Base-by-base conservation (phyloP, 116 monocot species). In the Iris pallida region DNA sequence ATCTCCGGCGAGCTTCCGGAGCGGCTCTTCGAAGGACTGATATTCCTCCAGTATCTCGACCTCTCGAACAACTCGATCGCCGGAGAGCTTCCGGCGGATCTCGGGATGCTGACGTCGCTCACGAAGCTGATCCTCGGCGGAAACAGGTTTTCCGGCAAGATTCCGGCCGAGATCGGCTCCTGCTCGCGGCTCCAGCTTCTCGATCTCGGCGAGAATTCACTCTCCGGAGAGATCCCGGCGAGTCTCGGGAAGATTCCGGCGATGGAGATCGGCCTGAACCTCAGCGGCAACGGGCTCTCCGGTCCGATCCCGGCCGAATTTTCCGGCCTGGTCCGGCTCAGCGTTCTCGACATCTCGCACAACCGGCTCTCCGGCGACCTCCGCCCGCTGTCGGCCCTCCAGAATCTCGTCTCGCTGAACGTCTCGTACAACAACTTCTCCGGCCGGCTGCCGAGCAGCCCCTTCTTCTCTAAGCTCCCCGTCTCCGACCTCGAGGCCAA, bases 361-460 rank as follows among this genome's bases (percentile, higher is more conserved):
- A 94, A 94, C 76, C 65, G 53, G 9, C 81, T 94, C 75, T 48
- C 81, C 53, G 90, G 90, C 53, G 79, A 83, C 14, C 82, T 90
- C 45, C 48, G 20, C 45, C 63, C 85, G 0, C 75, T 94, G 9
- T 18, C 83, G 42, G 57, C 6, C 14, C 85, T 94, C 41, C 79
- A 90, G 60, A 94, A 90, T 77, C 90, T 94, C 53, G 88, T 94
- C 20, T 19, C 87, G 5, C 70, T 95, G 19, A 86, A 88, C 73
- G 47, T 95, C 51, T 90, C 90, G 68, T 78, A 78, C 79, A 95
- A 95, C 68, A 78, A 84, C 67, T 82, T 95, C 81, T 77, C 88
- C 64, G 91, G 95, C 19, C n/a, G 64, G 8, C 68, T 88, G 44
- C 91, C 95, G 0, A 59, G 53, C 17, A 75, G 54, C 41, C 61